These are phyloP conservation scores for Lentinula novae-zelandiae DNA, from an alignment of 1,284 basidiomycete species.

Conservation along the genomic window DNA sequence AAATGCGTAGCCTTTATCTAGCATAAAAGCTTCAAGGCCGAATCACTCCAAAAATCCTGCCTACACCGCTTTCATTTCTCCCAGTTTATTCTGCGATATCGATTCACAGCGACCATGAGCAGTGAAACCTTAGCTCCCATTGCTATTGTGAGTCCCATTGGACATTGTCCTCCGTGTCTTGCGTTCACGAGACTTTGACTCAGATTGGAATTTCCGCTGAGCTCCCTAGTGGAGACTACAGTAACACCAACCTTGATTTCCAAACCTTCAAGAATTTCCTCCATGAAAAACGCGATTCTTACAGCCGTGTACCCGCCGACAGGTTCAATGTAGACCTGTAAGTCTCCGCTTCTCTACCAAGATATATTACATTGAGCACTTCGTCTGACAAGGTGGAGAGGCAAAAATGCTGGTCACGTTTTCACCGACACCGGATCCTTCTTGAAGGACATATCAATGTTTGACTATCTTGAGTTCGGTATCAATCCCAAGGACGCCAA, in stretches of 20 bases:
- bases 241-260: slow-evolving; percentile 23
- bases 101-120: neutral
- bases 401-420: slow-evolving; percentile 20
- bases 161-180: neutral
- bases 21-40: neutral
- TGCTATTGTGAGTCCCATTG: neutral
- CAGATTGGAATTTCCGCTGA: slow-evolving; percentile 30
- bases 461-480: slow-evolving; percentile 33
- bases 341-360: neutral
- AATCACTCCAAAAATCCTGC: neutral
- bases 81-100: neutral
- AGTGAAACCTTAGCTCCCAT: neutral
- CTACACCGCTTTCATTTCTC: neutral
- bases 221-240: slow-evolving; percentile 24
- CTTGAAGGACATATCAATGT: slow-evolving; percentile 26
- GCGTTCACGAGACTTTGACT: no score
- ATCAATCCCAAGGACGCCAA: slow-evolving; percentile 26
- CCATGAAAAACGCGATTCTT: slow-evolving; percentile 24
- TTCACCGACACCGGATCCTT: slow-evolving; percentile 26
- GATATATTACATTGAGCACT: neutral
- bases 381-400: slow-evolving; percentile 17
- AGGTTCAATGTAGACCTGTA: slow-evolving; percentile 27
- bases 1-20: neutral
- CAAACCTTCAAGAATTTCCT: slow-evolving; percentile 28
- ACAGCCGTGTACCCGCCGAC: slow-evolving; percentile 24